A percentile compares a stretch with the other conserved stretches of the same genome.
phyloP scores from a whole-genome alignment of 371 early-diverging fungal genomes.

The Paraphysoderma sedebokerense region DNA sequence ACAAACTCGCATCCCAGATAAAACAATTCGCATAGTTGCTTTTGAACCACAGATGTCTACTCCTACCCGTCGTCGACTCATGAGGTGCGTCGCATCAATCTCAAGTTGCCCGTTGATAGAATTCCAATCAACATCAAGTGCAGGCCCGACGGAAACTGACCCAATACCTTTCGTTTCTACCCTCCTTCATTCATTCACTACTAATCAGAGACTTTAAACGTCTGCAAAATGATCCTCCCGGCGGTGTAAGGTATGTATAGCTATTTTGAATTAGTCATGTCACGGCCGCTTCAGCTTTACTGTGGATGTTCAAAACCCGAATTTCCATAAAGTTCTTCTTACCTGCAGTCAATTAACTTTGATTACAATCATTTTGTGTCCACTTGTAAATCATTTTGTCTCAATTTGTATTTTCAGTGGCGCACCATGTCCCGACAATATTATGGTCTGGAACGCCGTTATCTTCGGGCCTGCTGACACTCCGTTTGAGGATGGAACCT shows the following conservation, averaged over 20 bases:
- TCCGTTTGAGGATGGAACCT: constrained; percentile 98
- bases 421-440: constrained; percentile 88
- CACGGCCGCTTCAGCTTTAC: too few relatives aligned
- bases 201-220: constrained; percentile 85
- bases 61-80: constrained; percentile 64
- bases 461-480: constrained; percentile 98
- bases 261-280: too few relatives aligned
- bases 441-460: constrained; percentile 93
- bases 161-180: background rate
- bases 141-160: background rate
- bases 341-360: background rate
- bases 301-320: too few relatives aligned
- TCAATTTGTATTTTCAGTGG: constrained; percentile 21
- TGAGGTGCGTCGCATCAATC: constrained; percentile 30
- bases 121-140: background rate
- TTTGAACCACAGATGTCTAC: too few relatives aligned
- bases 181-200: constrained; percentile 2
- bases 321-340: too few relatives aligned
- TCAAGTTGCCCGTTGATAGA: background rate
- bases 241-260: constrained; percentile 9
- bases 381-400: background rate
- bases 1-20: too few relatives aligned
- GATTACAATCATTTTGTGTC: background rate
- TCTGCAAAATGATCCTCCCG: constrained; percentile 87
- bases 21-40: too few relatives aligned